phyloP scores from a whole-genome alignment of 371 early-diverging fungal species.

The Rhizopus sp. region DNA sequence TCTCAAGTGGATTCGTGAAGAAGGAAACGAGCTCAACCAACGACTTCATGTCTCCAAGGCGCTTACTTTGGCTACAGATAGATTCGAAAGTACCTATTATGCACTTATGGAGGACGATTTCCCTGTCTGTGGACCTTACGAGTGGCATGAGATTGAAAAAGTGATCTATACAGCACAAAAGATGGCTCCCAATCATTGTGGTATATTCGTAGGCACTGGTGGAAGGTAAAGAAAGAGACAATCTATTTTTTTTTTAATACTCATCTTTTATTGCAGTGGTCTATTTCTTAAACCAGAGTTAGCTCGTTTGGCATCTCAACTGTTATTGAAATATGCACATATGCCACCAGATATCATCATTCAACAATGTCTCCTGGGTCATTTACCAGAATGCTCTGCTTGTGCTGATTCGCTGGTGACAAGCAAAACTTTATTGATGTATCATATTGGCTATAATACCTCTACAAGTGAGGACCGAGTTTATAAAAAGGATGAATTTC shows the following conservation, averaged over 20 bases:
- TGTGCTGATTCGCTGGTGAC: slow-evolving; percentile 47
- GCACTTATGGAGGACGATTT: slow-evolving; percentile 66
- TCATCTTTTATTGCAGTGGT: slow-evolving; percentile 33
- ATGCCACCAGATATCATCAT: slow-evolving; percentile 61
- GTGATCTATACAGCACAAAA: slow-evolving; percentile 53
- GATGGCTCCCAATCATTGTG: slow-evolving; percentile 54
- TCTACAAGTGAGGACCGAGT: slow-evolving; percentile 56
- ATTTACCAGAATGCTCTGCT: slow-evolving; percentile 45
- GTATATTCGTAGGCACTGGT: slow-evolving; percentile 66
- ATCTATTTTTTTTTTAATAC: not conserved
- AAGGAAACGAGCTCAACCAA: slow-evolving; percentile 54
- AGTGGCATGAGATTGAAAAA: slow-evolving; percentile 58
- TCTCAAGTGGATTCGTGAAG: slow-evolving; percentile 54
- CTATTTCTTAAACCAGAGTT: slow-evolving; percentile 53
- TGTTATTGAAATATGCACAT: slow-evolving; percentile 39
- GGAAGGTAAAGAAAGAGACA: slow-evolving; percentile 41
- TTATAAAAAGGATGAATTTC: slow-evolving; percentile 61
- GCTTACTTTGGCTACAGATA: slow-evolving; percentile 37
- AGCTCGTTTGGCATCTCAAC: slow-evolving; percentile 41
- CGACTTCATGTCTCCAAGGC: slow-evolving; percentile 61
- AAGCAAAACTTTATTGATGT: slow-evolving; percentile 56
- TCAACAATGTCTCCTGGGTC: slow-evolving; percentile 58
- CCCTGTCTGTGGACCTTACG: slow-evolving; percentile 53
- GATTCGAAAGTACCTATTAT: slow-evolving; percentile 47
- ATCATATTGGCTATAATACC: slow-evolving; percentile 66